Base-by-base conservation (phyloP, 2,329 filamentous ascomycete genomes). In the Diaporthe vaccinii region DNA sequence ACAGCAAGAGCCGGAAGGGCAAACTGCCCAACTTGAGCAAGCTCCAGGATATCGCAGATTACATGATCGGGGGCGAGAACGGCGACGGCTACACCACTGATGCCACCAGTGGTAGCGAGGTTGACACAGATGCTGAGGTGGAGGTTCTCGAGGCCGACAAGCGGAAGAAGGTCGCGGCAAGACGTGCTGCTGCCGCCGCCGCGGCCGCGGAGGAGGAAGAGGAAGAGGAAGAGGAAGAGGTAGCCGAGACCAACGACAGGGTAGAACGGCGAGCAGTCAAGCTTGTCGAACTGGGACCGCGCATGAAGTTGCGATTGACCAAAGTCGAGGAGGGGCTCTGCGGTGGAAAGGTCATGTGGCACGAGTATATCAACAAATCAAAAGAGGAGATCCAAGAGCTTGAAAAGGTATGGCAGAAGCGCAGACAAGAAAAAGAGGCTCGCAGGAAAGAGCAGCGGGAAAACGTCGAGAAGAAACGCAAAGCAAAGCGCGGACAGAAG, bases 291-390 rank as follows among this genome's bases (percentile, higher is more conserved):
- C 87, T 99, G 0, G 97, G 97, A 0, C 97, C 97, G 1, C 91
- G 97, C 72, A 93, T 99, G 93, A 93, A 91, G 76, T 86, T 99
- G 55, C 92, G 96, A 44, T 87, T 99, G 85, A 96, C 95, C 73
- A 99, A 99, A 86, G 96, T 99, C 6, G 97, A 99, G 82, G 97
- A 99, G 80, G 97, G 96, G 1, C 85, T 98, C 9, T 98, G 95
- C 80, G 90, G 91, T 36, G 97, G 97, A 68, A 97, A 95, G 83
- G 90, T 98, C 74, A 94, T 99, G 94, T 99, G 97, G 97, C 97
- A 99, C 84, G 95, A 98, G 82, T 97, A 95, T 82, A 92, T 98
- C 72, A 91, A 93, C 82, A 99, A 99, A 89, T 92, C 91, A 9
- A 91, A 91, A 79, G 89, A 91, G 25, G 96, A 99, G 83, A 86